Conservation (phyloP, 345 rosid species). For the Noccaea bulbosa region DNA sequence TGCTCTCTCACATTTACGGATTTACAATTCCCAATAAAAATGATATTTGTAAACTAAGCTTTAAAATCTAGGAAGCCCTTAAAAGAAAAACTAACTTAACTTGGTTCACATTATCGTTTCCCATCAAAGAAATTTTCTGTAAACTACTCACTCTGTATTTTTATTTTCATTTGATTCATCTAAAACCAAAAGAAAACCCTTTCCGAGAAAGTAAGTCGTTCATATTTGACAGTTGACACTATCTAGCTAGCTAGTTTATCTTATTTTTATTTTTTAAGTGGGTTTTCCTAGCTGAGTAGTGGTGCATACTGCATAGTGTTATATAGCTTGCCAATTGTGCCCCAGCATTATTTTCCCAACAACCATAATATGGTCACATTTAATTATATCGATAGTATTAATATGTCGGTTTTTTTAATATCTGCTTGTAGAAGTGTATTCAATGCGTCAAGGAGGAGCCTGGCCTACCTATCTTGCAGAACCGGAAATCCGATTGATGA, state of each 20-base stretch:
- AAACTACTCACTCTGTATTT: slow-evolving; percentile 3
- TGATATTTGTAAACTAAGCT: not conserved
- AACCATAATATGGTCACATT: slow-evolving; percentile 50
- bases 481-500: slow-evolving; percentile 79
- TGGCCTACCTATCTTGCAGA: slow-evolving; percentile 62
- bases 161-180: slow-evolving; percentile 6
- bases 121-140: not conserved
- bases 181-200: not conserved
- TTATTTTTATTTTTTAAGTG: not conserved
- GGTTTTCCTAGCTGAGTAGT: not conserved
- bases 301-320: not conserved
- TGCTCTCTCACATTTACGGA: slow-evolving; percentile 18
- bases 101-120: slow-evolving; percentile 6
- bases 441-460: slow-evolving; percentile 76
- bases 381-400: slow-evolving; percentile 1
- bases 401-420: not conserved
- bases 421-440: slow-evolving; percentile 52
- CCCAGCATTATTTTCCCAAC: slow-evolving; percentile 5
- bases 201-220: not conserved
- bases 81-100: not conserved
- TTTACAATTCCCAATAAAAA: not conserved
- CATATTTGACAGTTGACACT: not conserved
- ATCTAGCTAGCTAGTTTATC: not conserved
- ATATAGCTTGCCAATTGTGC: not conserved
- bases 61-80: not conserved